Evolutionary conservation across 805 yeast species (phyloP).

Genomic region (Teunomyces gatunensis): DNA sequence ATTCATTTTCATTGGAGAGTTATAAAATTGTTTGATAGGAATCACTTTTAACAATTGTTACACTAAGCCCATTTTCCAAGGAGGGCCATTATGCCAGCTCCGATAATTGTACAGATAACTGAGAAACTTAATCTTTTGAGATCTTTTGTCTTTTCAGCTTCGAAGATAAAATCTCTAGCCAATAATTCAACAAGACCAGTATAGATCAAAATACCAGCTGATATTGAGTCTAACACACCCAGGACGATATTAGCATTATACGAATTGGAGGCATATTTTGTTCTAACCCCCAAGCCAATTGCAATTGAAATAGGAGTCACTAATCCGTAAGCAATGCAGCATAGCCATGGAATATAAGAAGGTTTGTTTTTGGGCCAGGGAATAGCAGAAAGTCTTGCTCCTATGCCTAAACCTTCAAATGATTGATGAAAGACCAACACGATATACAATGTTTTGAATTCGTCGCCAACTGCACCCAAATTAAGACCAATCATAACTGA

Average conservation of each 20-base stretch:
- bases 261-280: conserved; percentile 27
- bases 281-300: conserved; percentile 27
- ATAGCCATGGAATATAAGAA: not conserved
- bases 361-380: conserved; percentile 1
- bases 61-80: conserved; percentile 32
- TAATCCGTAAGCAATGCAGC: conserved; percentile 4
- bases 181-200: conserved; percentile 31
- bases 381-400: conserved; percentile 22
- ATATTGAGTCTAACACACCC: conserved; percentile 32
- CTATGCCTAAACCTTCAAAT: conserved; percentile 31
- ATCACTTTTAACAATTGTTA: not conserved
- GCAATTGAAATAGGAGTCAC: conserved; percentile 33
- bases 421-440: conserved; percentile 32
- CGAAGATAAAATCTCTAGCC: conserved; percentile 29
- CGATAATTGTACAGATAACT: conserved; percentile 18
- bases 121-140: conserved; percentile 12
- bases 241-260: conserved; percentile 28
- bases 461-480: conserved; percentile 29
- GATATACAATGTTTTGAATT: conserved; percentile 26
- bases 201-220: conserved; percentile 33
- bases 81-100: conserved; percentile 28
- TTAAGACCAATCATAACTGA: conserved; percentile 29
- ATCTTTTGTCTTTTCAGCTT: conserved; percentile 17
- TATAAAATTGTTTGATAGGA: too few relatives aligned
- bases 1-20: too few relatives aligned